Evolutionary conservation across 306 rosid genomes (phyloP).

Genomic region (Ammopiptanthus mongolicus): DNA sequence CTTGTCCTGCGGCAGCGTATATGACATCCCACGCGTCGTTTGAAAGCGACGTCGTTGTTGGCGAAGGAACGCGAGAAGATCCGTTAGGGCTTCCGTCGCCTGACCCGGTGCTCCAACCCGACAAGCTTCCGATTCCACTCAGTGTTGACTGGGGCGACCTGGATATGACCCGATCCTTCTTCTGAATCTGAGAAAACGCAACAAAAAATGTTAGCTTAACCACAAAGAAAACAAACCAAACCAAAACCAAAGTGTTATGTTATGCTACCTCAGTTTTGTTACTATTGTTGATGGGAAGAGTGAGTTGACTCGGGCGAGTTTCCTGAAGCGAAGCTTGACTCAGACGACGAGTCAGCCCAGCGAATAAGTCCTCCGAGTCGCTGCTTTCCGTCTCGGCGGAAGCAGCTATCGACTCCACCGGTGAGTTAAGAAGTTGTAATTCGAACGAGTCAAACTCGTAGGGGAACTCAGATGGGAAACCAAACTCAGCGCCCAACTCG

Average conservation of each 20-base stretch:
- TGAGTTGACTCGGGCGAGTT: conserved; percentile 31
- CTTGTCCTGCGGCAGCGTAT: conserved; percentile 76
- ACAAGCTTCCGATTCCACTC: conserved; percentile 71
- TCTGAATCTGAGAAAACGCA: neutral
- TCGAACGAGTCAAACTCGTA: conserved; percentile 57
- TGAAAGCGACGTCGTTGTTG: conserved; percentile 57
- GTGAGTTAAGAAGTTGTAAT: conserved; percentile 29
- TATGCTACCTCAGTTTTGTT: conserved; percentile 47
- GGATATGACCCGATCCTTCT: conserved; percentile 27
- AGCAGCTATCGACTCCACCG: conserved; percentile 40
- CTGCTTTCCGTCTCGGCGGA: conserved; percentile 53
- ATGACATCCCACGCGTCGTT: conserved; percentile 73
- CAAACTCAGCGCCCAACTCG: neutral
- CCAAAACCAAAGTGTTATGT: neutral
- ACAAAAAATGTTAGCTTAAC: neutral
- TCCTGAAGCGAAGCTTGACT: conserved; percentile 49
- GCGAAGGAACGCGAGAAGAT: conserved; percentile 65
- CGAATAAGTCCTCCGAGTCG: conserved; percentile 79
- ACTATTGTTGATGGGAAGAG: conserved; percentile 22
- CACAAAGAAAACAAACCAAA: neutral
- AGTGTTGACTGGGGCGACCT: conserved; percentile 86
- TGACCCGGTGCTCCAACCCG: conserved; percentile 44
- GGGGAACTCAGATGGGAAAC: conserved; percentile 71
- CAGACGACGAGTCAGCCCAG: conserved; percentile 62
- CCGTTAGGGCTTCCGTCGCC: conserved; percentile 70